Evolutionary conservation across 805 yeast species (phyloP).

Genomic region (Suhomyces pyralidae): DNA sequence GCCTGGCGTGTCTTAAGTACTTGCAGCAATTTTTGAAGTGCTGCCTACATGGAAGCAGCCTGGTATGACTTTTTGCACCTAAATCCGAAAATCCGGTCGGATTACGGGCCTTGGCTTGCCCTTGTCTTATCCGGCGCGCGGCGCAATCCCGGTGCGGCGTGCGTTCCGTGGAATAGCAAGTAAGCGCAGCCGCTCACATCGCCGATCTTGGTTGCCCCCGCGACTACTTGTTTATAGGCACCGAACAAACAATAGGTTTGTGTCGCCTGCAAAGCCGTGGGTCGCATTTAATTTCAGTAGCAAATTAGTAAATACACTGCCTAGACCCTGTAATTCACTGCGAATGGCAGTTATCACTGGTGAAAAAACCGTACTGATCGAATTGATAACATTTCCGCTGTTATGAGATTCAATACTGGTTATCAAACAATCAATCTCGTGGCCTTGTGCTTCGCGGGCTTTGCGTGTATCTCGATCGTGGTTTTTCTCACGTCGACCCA

Average conservation of each 20-base stretch:
- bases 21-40: not conserved
- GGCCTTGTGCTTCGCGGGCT: constrained; percentile 36
- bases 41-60: not conserved
- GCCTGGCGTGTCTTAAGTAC: not conserved
- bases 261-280: not conserved
- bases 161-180: not conserved
- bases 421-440: constrained; percentile 22
- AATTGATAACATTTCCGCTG: not conserved
- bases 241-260: too few species aligned
- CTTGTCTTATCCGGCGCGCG: not conserved
- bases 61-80: not conserved
- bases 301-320: too few species aligned
- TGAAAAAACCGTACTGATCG: not conserved
- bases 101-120: not conserved
- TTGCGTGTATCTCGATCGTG: constrained; percentile 36
- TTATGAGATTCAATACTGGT: not conserved
- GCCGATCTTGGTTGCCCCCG: too few species aligned
- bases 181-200: not conserved
- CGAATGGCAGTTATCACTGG: too few species aligned
- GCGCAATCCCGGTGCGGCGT: not conserved
- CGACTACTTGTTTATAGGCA: too few species aligned
- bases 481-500: constrained; percentile 40
- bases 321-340: too few species aligned
- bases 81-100: not conserved
- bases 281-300: not conserved